Evolutionary conservation across 2,329 filamentous ascomycete genomes (phyloP), one percentile per base, ranked within the genome.

Genomic region (Xylariales sp.): DNA sequence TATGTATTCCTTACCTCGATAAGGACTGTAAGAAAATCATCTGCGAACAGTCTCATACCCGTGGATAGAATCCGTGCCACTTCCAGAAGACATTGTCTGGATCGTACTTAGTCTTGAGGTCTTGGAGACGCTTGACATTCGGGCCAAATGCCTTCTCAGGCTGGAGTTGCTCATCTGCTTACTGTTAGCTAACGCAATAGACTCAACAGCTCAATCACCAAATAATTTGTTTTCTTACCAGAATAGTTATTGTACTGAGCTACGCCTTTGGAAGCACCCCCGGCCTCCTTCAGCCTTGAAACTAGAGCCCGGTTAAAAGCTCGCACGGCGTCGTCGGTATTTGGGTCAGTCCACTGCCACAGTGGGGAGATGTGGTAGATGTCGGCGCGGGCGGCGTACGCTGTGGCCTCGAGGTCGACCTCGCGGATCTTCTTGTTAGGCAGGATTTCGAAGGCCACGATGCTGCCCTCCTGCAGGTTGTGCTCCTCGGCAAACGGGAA

Each of bases 381-480:
- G 8, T 50, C 48, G 7, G 64, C 67, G 6, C 70, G 59, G 43
- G 66, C 69, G 5, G 66, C 63, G 40, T 68, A 69, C 0, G 69
- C 63, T 5, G 63, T 73, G 3, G 56, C 59, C 3, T 25, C 8
- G 8, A 25, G n/a, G 23, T n/a, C 23, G n/a, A 25, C 23, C 23
- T 8, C 23, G 8, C 23, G 23, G 16, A 66, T 56, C 47, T 66
- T 63, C 5, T 54, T 48, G 37, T 62, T 62, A 18, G 69, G 59
- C 19, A 63, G 60, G 19, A 65, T 56, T 42, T 74, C 69, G 5
- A 67, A 61, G 2, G 65, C 50, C 3, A 67, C 48, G 0, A 54
- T 34, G 20, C 47, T 56, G 13, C 57, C 43, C 5, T 61, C 56
- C 5, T 57, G 46, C 6, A 45, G 51, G 1, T 46, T 25, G 6